Evolutionary conservation across 2,329 filamentous ascomycete species (phyloP), one percentile per base, ranked within the genome.

Genomic region (Knoxdaviesia capensis): DNA sequence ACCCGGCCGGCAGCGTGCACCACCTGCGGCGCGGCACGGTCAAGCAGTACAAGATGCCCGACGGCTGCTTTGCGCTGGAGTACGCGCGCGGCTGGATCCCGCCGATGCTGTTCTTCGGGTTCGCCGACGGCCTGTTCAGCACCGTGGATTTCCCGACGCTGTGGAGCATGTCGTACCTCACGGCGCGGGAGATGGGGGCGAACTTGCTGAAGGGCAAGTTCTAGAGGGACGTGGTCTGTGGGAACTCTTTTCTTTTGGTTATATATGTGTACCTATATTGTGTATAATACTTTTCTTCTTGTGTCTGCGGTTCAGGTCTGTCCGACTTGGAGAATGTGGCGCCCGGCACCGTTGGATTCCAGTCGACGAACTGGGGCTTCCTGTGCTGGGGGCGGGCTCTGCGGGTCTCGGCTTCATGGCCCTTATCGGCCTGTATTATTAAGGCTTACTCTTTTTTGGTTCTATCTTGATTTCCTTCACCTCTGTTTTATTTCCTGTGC

Each of bases 71-170:
- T 60, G 83, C 83, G 42, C 68, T 90, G 51, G 83, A 88, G 67
- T 83, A 87, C 59, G 82, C 82, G 39, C 68, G 79, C 50, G 85
- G 86, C 48, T 93, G 84, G 83, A 92, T 94, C 59, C 86, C 86
- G 39, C 81, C 81, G 44, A 93, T 94, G 86, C 65, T 94, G 41
- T 80, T 81, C 58, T 93, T 93, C 58, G 86, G 86, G 46, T 88
- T 80, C 57, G 81, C 84, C 48, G 86, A 93, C 59, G 76, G 73
- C 39, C 68, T 93, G 45, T 74, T 68, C 43, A 86, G 78, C 59
- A 93, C 85, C 5, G 65, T 93, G 49, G 86, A 93, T 59, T 71
- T 92, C 55, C 74, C 72, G n/a, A 93, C 85, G 2, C 59, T 93
- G 53, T 90, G 80, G 80, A 70, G 71, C 52, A 93, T 81, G n/a